Percentiles rank a stretch among this genome's conserved stretches.
Conservation (phyloP, 2,329 filamentous ascomycete species). For the Cladophialophora bantiana region DNA sequence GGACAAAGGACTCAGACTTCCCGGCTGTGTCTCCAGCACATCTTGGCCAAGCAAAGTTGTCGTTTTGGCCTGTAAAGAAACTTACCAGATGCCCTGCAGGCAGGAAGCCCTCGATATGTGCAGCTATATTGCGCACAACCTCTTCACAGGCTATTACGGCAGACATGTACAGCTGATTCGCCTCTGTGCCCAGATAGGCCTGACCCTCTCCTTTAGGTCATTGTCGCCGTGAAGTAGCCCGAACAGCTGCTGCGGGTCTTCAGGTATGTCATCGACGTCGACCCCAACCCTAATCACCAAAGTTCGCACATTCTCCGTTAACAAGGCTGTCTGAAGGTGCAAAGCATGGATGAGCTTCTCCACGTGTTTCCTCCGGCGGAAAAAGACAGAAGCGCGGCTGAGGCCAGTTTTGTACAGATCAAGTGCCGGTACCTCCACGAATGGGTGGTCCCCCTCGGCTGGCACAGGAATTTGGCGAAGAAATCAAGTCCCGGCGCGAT, state of each 20-base stretch:
- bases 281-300: background rate
- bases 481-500: too few species aligned
- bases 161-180: background rate
- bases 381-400: background rate
- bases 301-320: background rate
- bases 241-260: background rate
- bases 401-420: constrained; percentile 19
- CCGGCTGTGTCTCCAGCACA: background rate
- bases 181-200: background rate
- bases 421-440: constrained; percentile 8
- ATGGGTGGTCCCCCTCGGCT: too few species aligned
- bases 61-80: background rate
- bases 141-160: background rate
- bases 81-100: background rate
- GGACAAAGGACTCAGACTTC: background rate
- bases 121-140: background rate
- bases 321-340: constrained; percentile 2
- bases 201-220: background rate
- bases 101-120: background rate
- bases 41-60: background rate
- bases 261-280: constrained; percentile 3
- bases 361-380: constrained; percentile 20
- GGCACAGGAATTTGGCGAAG: too few species aligned
- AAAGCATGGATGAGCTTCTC: constrained; percentile 10
- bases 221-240: background rate